phyloP scores from a whole-genome alignment of 192 early-diverging fungal species.

The Rhizoclosmatium globosum region DNA sequence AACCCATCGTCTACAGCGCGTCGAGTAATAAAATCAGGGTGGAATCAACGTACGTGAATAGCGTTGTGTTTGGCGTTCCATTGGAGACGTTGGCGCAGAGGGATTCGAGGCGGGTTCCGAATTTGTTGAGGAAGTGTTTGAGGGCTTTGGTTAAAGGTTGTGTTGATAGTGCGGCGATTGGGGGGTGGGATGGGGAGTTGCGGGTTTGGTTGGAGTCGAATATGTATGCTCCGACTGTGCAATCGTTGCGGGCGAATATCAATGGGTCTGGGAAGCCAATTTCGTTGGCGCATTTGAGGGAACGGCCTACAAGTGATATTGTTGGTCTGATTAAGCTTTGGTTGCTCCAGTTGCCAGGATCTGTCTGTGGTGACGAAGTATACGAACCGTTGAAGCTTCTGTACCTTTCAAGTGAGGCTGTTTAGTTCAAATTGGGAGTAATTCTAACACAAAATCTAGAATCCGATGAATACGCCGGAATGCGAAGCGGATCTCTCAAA shows the following conservation, averaged over 20 bases:
- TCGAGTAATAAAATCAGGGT: constrained; percentile 11
- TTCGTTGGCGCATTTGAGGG: constrained; percentile 25
- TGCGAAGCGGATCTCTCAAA: constrained; percentile 41
- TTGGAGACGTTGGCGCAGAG: constrained; percentile 40
- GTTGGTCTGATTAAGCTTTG: constrained; percentile 47
- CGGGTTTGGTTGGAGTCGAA: constrained; percentile 49
- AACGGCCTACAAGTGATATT: constrained; percentile 34
- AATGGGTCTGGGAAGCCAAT: constrained; percentile 33
- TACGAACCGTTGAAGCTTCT: constrained; percentile 59
- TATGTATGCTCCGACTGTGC: constrained; percentile 27
- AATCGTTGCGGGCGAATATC: constrained; percentile 38
- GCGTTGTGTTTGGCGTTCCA: constrained; percentile 45
- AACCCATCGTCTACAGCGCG: constrained; percentile 42
- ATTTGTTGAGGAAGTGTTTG: constrained; percentile 41
- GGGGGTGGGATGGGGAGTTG: constrained; percentile 32
- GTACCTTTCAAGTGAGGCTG: constrained; percentile 51
- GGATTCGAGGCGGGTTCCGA: constrained; percentile 36
- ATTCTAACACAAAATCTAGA: constrained; percentile 16
- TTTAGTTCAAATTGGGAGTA: constrained; percentile 15
- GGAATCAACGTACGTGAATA: neutral
- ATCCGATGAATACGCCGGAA: constrained; percentile 39
- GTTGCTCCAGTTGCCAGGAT: constrained; percentile 37
- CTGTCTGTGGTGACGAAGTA: constrained; percentile 46
- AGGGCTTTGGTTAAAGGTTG: constrained; percentile 34
- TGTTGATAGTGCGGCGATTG: neutral